These are phyloP conservation scores for Dentipellis sp. DNA, from an alignment of 768 basidiomycete genomes.

Conservation along the genomic window DNA sequence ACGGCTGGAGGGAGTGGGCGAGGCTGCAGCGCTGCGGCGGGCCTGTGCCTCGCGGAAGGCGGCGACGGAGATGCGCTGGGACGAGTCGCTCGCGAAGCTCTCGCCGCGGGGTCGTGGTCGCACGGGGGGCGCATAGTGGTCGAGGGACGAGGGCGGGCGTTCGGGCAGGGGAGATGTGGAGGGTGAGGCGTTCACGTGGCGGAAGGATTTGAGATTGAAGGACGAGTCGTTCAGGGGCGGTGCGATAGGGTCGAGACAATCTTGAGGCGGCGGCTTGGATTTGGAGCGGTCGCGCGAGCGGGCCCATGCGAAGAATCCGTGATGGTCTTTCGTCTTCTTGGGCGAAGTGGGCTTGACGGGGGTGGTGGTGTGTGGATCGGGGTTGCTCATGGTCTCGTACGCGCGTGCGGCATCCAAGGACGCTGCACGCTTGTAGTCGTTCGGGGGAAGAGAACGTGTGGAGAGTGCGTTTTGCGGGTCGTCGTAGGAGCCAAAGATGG, in stretches of 20 bases:
- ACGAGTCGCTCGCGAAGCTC: slow-evolving; percentile 53
- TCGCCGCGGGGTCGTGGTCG: slow-evolving; percentile 44
- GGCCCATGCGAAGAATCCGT: slow-evolving; percentile 34
- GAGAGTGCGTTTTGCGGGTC: slow-evolving; percentile 45
- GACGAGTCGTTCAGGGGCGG: slow-evolving; percentile 26
- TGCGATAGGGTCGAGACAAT: slow-evolving; percentile 16
- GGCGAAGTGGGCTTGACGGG: slow-evolving; percentile 11
- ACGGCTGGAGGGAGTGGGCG: slow-evolving; percentile 35
- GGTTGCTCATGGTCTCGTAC: slow-evolving; percentile 16
- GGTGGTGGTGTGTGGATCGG: slow-evolving; percentile 7
- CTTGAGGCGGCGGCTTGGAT: slow-evolving; percentile 25
- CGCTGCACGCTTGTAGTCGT: slow-evolving; percentile 6
- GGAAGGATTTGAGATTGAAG: slow-evolving; percentile 69
- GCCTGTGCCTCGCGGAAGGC: slow-evolving; percentile 77
- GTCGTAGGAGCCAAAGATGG: slow-evolving; percentile 52
- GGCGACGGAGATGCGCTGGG: slow-evolving; percentile 71
- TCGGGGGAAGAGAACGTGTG: slow-evolving; percentile 53
- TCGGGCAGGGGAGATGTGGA: slow-evolving; percentile 20
- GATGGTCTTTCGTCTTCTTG: slow-evolving; percentile 24
- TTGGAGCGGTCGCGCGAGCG: slow-evolving; percentile 30
- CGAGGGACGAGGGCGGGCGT: slow-evolving; percentile 14
- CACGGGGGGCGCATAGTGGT: slow-evolving; percentile 22
- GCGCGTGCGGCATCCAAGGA: not conserved
- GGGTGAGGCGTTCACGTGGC: slow-evolving; percentile 42
- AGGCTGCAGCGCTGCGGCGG: slow-evolving; percentile 49